phyloP scores from a whole-genome alignment of 2,329 filamentous ascomycete genomes.

The Colletotrichum paranaense region DNA sequence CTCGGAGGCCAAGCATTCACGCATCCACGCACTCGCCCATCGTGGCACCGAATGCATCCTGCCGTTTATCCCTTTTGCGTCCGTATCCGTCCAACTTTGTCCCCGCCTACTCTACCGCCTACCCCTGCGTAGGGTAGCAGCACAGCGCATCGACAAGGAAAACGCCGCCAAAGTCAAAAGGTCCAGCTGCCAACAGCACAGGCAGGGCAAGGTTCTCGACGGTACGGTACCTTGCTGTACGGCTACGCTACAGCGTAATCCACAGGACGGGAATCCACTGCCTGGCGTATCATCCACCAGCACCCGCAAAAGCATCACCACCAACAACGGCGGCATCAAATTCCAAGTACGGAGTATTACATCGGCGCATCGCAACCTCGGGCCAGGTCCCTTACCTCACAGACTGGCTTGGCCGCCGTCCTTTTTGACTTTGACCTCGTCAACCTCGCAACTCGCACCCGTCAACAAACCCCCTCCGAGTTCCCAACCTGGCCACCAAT shows the following conservation, averaged over 20 bases:
- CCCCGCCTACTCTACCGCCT: neutral
- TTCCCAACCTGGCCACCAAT: slow-evolving; percentile 22
- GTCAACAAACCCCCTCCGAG: neutral
- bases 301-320: neutral
- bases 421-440: slow-evolving; percentile 27
- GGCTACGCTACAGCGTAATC: neutral
- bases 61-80: slow-evolving; percentile 19
- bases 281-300: slow-evolving; percentile 1
- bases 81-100: slow-evolving; percentile 28
- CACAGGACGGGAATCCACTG: neutral
- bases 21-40: slow-evolving; percentile 1
- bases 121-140: slow-evolving; percentile 24
- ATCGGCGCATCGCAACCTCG: slow-evolving; percentile 9
- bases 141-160: slow-evolving; percentile 12
- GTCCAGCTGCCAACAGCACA: neutral
- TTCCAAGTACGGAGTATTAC: too few relatives aligned
- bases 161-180: neutral
- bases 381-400: slow-evolving; percentile 1
- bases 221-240: neutral
- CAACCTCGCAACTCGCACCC: slow-evolving; percentile 7
- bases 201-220: slow-evolving; percentile 2
- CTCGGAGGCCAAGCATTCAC: neutral
- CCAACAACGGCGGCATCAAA: neutral
- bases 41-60: slow-evolving; percentile 29
- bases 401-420: slow-evolving; percentile 9